These are phyloP conservation scores for Sporothrix inflata DNA, from an alignment of 2,329 filamentous ascomycete genomes.

Conservation along the genomic window DNA sequence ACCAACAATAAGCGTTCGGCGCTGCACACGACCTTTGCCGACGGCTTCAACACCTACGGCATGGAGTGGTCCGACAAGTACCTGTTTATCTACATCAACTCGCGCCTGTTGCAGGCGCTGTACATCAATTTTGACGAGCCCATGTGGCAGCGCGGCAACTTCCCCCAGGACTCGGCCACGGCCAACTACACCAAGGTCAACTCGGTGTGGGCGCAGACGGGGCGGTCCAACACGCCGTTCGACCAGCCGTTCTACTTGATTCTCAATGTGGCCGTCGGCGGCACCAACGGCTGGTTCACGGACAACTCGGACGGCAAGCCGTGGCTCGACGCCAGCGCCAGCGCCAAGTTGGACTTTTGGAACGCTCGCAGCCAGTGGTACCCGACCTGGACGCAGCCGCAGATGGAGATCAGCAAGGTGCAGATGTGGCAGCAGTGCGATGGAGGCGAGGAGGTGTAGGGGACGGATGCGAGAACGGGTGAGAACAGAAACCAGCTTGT, in stretches of 20 bases:
- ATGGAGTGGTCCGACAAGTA: conserved; percentile 89
- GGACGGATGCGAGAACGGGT: not conserved
- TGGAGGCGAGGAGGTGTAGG: conserved; percentile 57
- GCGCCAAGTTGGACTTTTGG: conserved; percentile 79
- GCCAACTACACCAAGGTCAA: conserved; percentile 67
- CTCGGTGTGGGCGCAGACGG: conserved; percentile 67
- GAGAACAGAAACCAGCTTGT: not conserved
- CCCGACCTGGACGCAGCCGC: conserved; percentile 70
- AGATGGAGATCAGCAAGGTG: conserved; percentile 71
- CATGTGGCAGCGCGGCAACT: conserved; percentile 70
- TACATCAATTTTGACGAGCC: conserved; percentile 74
- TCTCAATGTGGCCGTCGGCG: conserved; percentile 74
- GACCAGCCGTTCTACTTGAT: conserved; percentile 77
- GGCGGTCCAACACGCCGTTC: conserved; percentile 68
- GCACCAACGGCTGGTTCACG: conserved; percentile 82
- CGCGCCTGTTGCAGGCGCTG: conserved; percentile 75
- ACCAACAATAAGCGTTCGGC: conserved; percentile 78
- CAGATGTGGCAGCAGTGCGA: conserved; percentile 72
- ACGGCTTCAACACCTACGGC: conserved; percentile 74
- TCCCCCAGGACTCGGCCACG: conserved; percentile 58
- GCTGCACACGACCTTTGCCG: conserved; percentile 73
- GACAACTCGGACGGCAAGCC: conserved; percentile 74
- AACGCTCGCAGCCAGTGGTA: conserved; percentile 65
- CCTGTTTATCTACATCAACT: conserved; percentile 84
- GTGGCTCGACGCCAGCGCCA: conserved; percentile 71